A percentile compares a stretch with the other conserved stretches of the same genome.
Evolutionary conservation across 2,329 filamentous ascomycete genomes (phyloP).

Genomic region (Apiospora pterosperma): DNA sequence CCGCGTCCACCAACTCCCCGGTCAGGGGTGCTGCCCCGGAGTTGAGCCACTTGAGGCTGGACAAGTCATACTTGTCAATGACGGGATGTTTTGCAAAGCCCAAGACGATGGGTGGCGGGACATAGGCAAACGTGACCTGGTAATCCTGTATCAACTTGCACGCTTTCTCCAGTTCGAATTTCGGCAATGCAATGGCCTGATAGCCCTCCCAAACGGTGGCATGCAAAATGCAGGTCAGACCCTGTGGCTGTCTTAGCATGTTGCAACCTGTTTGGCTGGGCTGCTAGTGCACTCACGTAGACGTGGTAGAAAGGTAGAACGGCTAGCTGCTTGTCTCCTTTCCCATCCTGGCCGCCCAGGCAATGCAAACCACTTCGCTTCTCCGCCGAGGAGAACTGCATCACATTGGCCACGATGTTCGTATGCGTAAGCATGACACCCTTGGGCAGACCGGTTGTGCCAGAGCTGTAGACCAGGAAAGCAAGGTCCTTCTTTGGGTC

Average conservation of each 20-base stretch:
- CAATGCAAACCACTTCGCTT: slow-evolving; percentile 52
- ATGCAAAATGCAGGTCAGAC: slow-evolving; percentile 67
- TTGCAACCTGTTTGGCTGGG: background rate
- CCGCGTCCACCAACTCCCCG: slow-evolving; percentile 70
- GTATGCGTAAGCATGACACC: slow-evolving; percentile 82
- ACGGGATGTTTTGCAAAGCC: slow-evolving; percentile 75
- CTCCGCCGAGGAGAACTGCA: slow-evolving; percentile 54
- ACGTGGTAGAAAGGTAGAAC: slow-evolving; percentile 91
- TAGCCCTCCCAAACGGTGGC: slow-evolving; percentile 66
- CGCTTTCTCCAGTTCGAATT: slow-evolving; percentile 78
- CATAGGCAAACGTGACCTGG: slow-evolving; percentile 72
- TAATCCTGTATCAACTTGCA: slow-evolving; percentile 74
- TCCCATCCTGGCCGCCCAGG: slow-evolving; percentile 51
- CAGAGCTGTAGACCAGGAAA: slow-evolving; percentile 84
- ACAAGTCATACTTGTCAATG: slow-evolving; percentile 78
- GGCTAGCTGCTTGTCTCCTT: slow-evolving; percentile 70
- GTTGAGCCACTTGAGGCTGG: slow-evolving; percentile 77
- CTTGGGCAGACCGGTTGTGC: slow-evolving; percentile 88
- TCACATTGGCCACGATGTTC: slow-evolving; percentile 76
- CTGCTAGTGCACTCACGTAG: slow-evolving; percentile 55
- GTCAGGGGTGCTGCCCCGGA: slow-evolving; percentile 85
- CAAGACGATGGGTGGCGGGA: slow-evolving; percentile 82
- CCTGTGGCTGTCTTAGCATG: slow-evolving; percentile 29
- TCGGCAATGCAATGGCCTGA: slow-evolving; percentile 67
- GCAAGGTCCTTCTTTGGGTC: slow-evolving; percentile 71